phyloP scores from a whole-genome alignment of 2,329 filamentous ascomycete species.

The Trichoderma atroviride region DNA sequence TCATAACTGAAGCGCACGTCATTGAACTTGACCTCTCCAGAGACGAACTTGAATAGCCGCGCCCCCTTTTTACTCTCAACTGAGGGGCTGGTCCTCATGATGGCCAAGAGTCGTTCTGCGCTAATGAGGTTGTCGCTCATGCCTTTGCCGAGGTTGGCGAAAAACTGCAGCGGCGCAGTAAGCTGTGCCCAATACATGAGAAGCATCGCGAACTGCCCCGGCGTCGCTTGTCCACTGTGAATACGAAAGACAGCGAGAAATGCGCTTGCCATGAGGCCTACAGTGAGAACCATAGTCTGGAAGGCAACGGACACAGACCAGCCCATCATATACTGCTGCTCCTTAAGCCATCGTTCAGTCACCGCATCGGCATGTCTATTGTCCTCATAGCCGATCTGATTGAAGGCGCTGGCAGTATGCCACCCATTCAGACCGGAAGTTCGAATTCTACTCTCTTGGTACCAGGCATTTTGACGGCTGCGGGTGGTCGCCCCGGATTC shows the following conservation, averaged over 20 bases:
- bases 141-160: slow-evolving; percentile 59
- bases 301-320: slow-evolving; percentile 58
- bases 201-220: slow-evolving; percentile 71
- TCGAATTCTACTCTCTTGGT: slow-evolving; percentile 58
- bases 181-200: slow-evolving; percentile 76
- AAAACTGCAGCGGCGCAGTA: slow-evolving; percentile 71
- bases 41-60: slow-evolving; percentile 52
- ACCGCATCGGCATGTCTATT: slow-evolving; percentile 57
- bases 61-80: slow-evolving; percentile 57
- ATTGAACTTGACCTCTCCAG: slow-evolving; percentile 58
- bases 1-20: slow-evolving; percentile 62
- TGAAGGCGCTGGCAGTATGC: slow-evolving; percentile 63
- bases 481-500: slow-evolving; percentile 53
- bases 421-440: slow-evolving; percentile 61
- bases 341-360: slow-evolving; percentile 43
- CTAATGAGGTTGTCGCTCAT: slow-evolving; percentile 61
- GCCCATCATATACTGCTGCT: slow-evolving; percentile 44
- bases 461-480: slow-evolving; percentile 55
- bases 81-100: slow-evolving; percentile 61
- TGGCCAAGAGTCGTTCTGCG: slow-evolving; percentile 59
- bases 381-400: slow-evolving; percentile 60
- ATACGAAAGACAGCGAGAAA: slow-evolving; percentile 68
- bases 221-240: slow-evolving; percentile 58
- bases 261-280: slow-evolving; percentile 66
- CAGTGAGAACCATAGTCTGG: slow-evolving; percentile 66